Evolutionary conservation across 169 alveolate genomes (phyloP).

Genomic region (Plasmodium ovale): DNA sequence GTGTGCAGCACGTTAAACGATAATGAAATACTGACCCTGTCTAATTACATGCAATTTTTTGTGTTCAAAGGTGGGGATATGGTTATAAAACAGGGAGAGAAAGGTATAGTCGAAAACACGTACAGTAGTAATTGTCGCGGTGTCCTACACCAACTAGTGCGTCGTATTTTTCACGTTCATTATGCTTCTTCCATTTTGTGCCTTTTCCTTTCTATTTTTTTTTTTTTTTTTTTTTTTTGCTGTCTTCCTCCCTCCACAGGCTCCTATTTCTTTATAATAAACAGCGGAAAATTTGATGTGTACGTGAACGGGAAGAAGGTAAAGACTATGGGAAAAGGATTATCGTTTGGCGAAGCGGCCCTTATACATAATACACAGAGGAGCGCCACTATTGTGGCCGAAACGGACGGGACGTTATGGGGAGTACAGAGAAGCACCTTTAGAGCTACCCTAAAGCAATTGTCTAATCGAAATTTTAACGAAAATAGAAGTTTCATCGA

Average conservation of each 20-base stretch:
- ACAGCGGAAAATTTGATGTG: conserved; percentile 91
- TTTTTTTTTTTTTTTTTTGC: conserved; percentile 1
- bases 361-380: conserved; percentile 97
- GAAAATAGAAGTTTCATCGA: conserved; percentile 92
- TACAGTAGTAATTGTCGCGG: too few species aligned
- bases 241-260: conserved; percentile 75
- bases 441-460: conserved; percentile 91
- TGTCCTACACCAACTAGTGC: neutral
- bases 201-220: neutral
- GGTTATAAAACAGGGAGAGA: conserved; percentile 90
- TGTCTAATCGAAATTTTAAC: conserved; percentile 90
- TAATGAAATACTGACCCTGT: conserved; percentile 90
- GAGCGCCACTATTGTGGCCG: conserved; percentile 96
- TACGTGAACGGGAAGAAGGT: conserved; percentile 90
- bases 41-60: conserved; percentile 90
- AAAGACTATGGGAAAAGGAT: conserved; percentile 92
- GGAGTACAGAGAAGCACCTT: conserved; percentile 94
- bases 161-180: neutral
- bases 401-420: conserved; percentile 92
- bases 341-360: conserved; percentile 99
- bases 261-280: conserved; percentile 90
- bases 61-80: conserved; percentile 88
- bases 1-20: conserved; percentile 91
- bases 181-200: neutral
- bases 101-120: conserved; percentile 68